A percentile compares a stretch with the other conserved stretches of the same genome.
These are phyloP conservation scores for Beauveria sp. DNA, from an alignment of 2,329 filamentous ascomycete genomes.

Conservation along the genomic window DNA sequence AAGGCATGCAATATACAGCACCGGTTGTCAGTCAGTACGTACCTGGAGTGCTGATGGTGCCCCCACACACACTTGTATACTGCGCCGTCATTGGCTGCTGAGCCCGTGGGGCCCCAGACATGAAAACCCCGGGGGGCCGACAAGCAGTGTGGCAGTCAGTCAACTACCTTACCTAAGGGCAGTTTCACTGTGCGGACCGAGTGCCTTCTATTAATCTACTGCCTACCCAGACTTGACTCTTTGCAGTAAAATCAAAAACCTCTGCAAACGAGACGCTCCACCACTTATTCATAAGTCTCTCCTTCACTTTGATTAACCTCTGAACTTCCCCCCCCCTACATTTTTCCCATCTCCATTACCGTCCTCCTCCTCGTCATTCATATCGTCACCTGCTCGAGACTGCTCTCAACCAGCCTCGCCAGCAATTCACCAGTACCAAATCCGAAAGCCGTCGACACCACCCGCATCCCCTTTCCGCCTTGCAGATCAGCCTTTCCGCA, in stretches of 20 bases:
- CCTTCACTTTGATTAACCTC: not conserved
- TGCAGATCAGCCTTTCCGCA: constrained; percentile 2
- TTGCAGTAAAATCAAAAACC: not conserved
- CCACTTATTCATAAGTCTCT: not conserved
- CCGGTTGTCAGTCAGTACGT: too few species aligned
- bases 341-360: not conserved
- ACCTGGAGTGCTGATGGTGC: not conserved
- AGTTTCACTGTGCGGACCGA: not conserved
- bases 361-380: not conserved
- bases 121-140: not conserved
- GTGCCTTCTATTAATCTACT: not conserved
- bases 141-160: too few species aligned
- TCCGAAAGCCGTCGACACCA: constrained; percentile 6
- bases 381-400: not conserved
- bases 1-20: too few species aligned
- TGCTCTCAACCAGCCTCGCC: not conserved
- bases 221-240: not conserved
- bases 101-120: not conserved
- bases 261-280: constrained; percentile 3
- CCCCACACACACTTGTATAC: not conserved
- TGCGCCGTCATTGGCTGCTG: too few species aligned
- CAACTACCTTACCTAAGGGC: not conserved
- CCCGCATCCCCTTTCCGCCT: not conserved
- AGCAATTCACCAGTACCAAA: not conserved
- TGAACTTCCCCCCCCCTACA: not conserved